phyloP scores from a whole-genome alignment of 495 filamentous ascomycete species.

The Lepidopterella palustris region DNA sequence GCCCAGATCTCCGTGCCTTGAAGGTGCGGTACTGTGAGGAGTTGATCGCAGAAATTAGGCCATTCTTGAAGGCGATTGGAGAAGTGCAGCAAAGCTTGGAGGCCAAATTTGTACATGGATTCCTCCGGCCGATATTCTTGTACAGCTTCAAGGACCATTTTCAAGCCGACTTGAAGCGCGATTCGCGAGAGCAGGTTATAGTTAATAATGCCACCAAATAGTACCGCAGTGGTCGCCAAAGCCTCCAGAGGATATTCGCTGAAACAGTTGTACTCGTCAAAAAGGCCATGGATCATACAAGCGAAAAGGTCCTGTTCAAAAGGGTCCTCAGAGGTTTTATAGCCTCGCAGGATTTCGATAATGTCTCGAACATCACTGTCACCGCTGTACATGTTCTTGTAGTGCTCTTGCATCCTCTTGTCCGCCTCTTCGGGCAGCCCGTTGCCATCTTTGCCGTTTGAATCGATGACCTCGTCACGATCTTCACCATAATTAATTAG shows the following conservation, averaged over 20 bases:
- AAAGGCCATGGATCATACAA: slow-evolving; percentile 96
- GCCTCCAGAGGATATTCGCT: slow-evolving; percentile 89
- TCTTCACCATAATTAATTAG: slow-evolving; percentile 94
- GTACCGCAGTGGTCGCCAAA: slow-evolving; percentile 85
- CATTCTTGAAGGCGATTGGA: slow-evolving; percentile 78
- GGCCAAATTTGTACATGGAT: slow-evolving; percentile 95
- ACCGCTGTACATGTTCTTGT: slow-evolving; percentile 91
- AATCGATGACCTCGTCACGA: slow-evolving; percentile 81
- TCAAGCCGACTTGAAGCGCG: slow-evolving; percentile 81
- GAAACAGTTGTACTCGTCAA: slow-evolving; percentile 96
- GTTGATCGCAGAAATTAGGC: slow-evolving; percentile 77
- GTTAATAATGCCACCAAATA: slow-evolving; percentile 95
- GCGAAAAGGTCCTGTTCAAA: slow-evolving; percentile 89
- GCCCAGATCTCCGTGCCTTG: slow-evolving; percentile 77
- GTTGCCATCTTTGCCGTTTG: slow-evolving; percentile 73
- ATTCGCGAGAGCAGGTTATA: slow-evolving; percentile 83
- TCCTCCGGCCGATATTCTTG: slow-evolving; percentile 70
- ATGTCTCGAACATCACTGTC: slow-evolving; percentile 75
- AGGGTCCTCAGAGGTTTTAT: slow-evolving; percentile 78
- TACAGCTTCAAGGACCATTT: slow-evolving; percentile 94
- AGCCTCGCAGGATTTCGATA: slow-evolving; percentile 69
- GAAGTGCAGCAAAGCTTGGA: slow-evolving; percentile 91
- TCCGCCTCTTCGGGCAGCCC: slow-evolving; percentile 70
- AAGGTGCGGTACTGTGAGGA: slow-evolving; percentile 72
- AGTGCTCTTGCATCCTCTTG: slow-evolving; percentile 89